Evolutionary conservation across 768 basidiomycete genomes (phyloP).

Genomic region (Russula emetica): DNA sequence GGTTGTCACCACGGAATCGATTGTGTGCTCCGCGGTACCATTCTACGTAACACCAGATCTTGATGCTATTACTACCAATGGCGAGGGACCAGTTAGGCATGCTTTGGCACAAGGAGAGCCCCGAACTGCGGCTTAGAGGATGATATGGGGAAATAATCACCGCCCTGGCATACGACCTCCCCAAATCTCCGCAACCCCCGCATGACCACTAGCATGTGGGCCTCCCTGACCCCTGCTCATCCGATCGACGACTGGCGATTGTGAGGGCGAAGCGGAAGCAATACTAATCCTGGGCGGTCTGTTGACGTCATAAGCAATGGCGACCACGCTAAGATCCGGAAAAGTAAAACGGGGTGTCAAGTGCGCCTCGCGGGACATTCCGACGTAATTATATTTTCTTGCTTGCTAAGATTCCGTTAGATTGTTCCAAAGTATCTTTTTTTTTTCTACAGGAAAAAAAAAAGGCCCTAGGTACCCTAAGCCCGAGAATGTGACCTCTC

Average conservation of each 20-base stretch:
- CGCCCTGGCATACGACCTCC: neutral
- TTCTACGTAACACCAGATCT: conserved; percentile 7
- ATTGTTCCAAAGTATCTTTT: neutral
- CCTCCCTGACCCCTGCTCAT: conserved; percentile 6
- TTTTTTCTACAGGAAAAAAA: too few relatives aligned
- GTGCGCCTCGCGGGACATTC: neutral
- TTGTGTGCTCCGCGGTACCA: neutral
- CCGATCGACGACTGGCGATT: neutral
- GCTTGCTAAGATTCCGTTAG: neutral
- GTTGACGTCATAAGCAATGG: conserved; percentile 16
- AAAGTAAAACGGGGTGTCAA: neutral
- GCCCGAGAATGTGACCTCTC: neutral
- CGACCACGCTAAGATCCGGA: conserved; percentile 4
- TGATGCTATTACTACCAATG: neutral
- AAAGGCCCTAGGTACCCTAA: neutral
- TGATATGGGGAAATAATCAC: neutral
- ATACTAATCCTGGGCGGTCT: neutral
- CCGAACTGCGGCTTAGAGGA: neutral
- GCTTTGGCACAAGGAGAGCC: neutral
- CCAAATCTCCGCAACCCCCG: conserved; percentile 9
- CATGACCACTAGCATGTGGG: neutral
- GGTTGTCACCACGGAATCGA: neutral
- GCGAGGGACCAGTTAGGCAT: neutral
- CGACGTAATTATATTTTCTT: neutral
- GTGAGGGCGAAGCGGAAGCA: conserved; percentile 10